Conservation (phyloP, 331 rosid species). For the Quercus phellos region DNA sequence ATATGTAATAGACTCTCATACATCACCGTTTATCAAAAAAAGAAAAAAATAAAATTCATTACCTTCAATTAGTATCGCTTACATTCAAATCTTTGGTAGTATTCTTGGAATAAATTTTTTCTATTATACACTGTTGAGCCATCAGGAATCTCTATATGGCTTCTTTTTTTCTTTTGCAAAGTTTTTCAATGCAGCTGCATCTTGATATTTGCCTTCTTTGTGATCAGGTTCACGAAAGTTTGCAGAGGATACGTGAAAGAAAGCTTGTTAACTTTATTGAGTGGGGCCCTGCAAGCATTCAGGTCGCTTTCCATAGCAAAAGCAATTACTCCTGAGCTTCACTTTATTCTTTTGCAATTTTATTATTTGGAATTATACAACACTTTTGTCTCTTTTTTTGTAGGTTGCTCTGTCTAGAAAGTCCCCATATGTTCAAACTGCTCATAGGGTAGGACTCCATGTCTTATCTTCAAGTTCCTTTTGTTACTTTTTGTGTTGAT, state of each 20-base stretch:
- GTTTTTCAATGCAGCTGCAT: conserved; percentile 3
- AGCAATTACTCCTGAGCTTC: conserved; percentile 16
- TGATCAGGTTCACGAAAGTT: conserved; percentile 90
- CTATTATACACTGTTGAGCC: not conserved
- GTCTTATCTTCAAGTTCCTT: conserved; percentile 5
- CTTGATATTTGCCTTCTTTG: conserved; percentile 21
- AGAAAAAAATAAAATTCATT: not conserved
- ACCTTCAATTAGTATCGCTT: not conserved
- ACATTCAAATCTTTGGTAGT: not conserved
- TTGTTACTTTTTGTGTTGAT: not conserved
- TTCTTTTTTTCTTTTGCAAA: not conserved
- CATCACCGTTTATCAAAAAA: not conserved
- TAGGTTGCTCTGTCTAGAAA: conserved; percentile 97
- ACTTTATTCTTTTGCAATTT: conserved; percentile 7
- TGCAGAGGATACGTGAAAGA: conserved; percentile 98
- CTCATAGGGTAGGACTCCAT: conserved; percentile 65
- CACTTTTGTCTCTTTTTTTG: conserved; percentile 11
- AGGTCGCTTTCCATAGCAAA: conserved; percentile 43
- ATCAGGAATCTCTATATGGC: not conserved
- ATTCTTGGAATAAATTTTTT: not conserved
- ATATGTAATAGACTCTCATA: not conserved
- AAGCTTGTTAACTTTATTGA: conserved; percentile 95
- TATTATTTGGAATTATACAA: conserved; percentile 3
- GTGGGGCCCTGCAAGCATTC: conserved; percentile 99
- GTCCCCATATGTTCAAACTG: conserved; percentile 98